Evolutionary conservation across 1,284 basidiomycete species (phyloP).

Genomic region (Chiua sp.): DNA sequence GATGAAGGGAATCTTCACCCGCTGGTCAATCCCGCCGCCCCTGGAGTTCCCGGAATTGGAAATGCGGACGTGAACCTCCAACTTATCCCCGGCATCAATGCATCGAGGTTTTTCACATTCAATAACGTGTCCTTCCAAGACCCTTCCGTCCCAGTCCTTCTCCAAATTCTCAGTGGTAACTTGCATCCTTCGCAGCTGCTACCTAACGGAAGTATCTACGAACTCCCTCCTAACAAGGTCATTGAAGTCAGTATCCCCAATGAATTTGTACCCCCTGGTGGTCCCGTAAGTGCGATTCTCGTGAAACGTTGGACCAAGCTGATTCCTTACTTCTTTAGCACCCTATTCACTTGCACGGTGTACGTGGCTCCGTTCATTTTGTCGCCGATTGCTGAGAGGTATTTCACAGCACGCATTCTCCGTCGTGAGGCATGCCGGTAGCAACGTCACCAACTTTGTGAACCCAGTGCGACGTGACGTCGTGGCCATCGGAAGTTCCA

Average conservation of each 20-base stretch:
- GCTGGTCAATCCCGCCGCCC: no score
- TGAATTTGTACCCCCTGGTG: not conserved
- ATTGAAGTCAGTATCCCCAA: not conserved
- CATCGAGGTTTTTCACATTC: no score
- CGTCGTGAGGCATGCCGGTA: not conserved
- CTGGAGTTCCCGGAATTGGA: no score
- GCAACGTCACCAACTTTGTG: not conserved
- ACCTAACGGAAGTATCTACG: no score
- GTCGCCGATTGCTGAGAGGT: not conserved
- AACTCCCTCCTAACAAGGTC: no score
- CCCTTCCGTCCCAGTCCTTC: no score
- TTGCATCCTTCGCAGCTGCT: no score
- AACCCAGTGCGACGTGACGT: not conserved
- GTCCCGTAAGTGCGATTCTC: not conserved
- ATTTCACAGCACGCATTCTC: not conserved
- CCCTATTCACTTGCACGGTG: not conserved
- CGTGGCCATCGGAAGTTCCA: not conserved
- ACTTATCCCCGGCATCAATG: no score
- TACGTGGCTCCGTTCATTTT: not conserved
- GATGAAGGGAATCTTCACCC: no score
- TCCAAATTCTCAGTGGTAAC: no score
- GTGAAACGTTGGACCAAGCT: not conserved
- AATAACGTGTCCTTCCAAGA: no score
- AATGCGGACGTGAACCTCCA: no score
- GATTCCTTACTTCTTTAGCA: not conserved